A percentile compares a stretch with the other conserved stretches of the same genome.
Evolutionary conservation across 2,329 filamentous ascomycete species (phyloP).

Genomic region (Fusarium acutatum): DNA sequence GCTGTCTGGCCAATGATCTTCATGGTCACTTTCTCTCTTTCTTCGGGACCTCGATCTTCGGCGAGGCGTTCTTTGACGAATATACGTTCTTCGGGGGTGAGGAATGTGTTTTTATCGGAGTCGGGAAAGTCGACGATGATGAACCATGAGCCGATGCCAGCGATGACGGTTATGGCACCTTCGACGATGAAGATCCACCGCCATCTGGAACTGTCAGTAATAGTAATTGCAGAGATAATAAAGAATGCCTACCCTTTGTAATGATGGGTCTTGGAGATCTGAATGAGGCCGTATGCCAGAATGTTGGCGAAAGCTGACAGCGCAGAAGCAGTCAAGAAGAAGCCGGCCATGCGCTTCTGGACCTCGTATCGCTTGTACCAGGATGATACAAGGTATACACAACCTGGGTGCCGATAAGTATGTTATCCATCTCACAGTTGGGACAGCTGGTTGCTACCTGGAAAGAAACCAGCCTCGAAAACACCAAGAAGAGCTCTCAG

Average conservation of each 20-base stretch:
- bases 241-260: slow-evolving; percentile 11
- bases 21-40: slow-evolving; percentile 8
- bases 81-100: slow-evolving; percentile 4
- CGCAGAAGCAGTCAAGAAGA: slow-evolving; percentile 16
- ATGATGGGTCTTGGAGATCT: slow-evolving; percentile 12
- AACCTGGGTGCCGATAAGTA: background rate
- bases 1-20: slow-evolving; percentile 5
- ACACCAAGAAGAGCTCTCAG: slow-evolving; percentile 13
- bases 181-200: slow-evolving; percentile 33
- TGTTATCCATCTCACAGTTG: accelerated
- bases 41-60: slow-evolving; percentile 9
- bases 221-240: too few species aligned
- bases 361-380: slow-evolving; percentile 31
- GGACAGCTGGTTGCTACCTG: background rate
- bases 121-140: slow-evolving; percentile 33
- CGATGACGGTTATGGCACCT: slow-evolving; percentile 18
- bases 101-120: slow-evolving; percentile 18
- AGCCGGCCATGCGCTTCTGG: slow-evolving; percentile 18
- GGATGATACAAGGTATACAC: slow-evolving; percentile 19
- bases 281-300: slow-evolving; percentile 20
- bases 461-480: slow-evolving; percentile 29
- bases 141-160: slow-evolving; percentile 26
- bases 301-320: slow-evolving; percentile 25
- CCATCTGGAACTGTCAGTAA: background rate
- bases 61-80: slow-evolving; percentile 18